Evolutionary conservation across 2,329 filamentous ascomycete genomes (phyloP).

Genomic region (Myriosclerotinia scirpicola): DNA sequence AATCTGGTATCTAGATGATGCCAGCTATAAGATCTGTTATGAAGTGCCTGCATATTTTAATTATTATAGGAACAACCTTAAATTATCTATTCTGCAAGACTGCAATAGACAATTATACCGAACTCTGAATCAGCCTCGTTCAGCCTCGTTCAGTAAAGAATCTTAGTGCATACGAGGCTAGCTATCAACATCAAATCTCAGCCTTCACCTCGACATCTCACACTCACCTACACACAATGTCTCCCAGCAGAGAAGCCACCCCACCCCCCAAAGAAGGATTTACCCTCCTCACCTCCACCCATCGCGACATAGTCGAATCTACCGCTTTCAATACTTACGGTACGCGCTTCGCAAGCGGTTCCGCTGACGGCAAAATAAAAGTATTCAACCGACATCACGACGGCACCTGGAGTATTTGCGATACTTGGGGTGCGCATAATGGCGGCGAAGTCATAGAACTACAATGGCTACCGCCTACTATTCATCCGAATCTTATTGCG

Average conservation of each 20-base stretch:
- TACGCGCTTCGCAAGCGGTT: slow-evolving; percentile 86
- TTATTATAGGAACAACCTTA: neutral
- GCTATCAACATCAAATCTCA: neutral
- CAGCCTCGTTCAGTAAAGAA: no score
- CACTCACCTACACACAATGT: slow-evolving; percentile 20
- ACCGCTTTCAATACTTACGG: slow-evolving; percentile 91
- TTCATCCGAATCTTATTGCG: slow-evolving; percentile 81
- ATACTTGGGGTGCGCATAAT: slow-evolving; percentile 88
- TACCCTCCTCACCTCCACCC: slow-evolving; percentile 66
- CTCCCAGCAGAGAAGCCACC: slow-evolving; percentile 30
- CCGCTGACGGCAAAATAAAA: slow-evolving; percentile 88
- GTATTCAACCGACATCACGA: slow-evolving; percentile 84
- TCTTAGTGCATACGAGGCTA: slow-evolving; percentile 15
- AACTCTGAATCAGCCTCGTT: neutral
- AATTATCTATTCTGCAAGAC: neutral
- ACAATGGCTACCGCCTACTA: slow-evolving; percentile 89
- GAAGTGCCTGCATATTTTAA: neutral
- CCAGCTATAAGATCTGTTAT: no score
- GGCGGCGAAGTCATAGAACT: slow-evolving; percentile 89
- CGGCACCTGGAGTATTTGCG: slow-evolving; percentile 74
- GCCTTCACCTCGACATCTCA: slow-evolving; percentile 8
- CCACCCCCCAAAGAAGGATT: slow-evolving; percentile 31
- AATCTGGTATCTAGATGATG: neutral
- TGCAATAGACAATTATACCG: neutral
- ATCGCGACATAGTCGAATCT: slow-evolving; percentile 53